Percentiles rank a stretch among this genome's conserved stretches.
Evolutionary conservation across 352 stramenopile species (phyloP).

Genomic region (Globisporangium sylvaticum): DNA sequence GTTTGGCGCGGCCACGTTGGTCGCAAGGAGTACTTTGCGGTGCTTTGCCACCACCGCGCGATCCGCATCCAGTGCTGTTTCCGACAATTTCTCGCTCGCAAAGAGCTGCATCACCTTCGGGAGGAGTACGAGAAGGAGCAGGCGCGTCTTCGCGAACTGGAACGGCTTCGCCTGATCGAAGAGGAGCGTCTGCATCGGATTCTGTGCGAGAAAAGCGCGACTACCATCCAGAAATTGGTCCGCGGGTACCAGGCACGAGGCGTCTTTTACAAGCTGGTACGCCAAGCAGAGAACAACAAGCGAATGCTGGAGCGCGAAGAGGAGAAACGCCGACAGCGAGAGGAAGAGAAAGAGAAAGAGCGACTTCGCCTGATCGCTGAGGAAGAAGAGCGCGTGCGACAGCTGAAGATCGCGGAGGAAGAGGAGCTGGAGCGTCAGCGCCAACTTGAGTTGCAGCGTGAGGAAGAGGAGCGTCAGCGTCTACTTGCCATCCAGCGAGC

Average conservation of each 20-base stretch:
- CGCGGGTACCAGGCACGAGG: slow-evolving; percentile 47
- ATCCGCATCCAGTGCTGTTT: slow-evolving; percentile 48
- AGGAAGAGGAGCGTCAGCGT: slow-evolving; percentile 32
- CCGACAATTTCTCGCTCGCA: slow-evolving; percentile 33
- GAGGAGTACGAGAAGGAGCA: slow-evolving; percentile 31
- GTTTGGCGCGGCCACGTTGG: slow-evolving; percentile 35
- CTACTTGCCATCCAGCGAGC: slow-evolving; percentile 27
- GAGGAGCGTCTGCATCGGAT: slow-evolving; percentile 20
- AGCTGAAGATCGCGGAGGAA: slow-evolving; percentile 10
- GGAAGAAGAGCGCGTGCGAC: slow-evolving; percentile 22
- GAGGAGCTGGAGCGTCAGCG: slow-evolving; percentile 21
- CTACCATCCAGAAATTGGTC: slow-evolving; percentile 41
- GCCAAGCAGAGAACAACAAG: slow-evolving; percentile 33
- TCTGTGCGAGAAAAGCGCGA: slow-evolving; percentile 28
- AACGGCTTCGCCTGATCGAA: slow-evolving; percentile 10
- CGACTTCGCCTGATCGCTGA: slow-evolving; percentile 12
- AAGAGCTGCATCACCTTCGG: slow-evolving; percentile 26
- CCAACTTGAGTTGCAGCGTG: slow-evolving; percentile 3
- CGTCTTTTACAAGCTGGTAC: slow-evolving; percentile 30
- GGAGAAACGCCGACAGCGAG: not conserved
- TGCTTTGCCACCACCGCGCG: slow-evolving; percentile 37
- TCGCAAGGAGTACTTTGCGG: slow-evolving; percentile 28
- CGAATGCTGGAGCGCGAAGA: slow-evolving; percentile 35
- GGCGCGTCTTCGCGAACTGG: slow-evolving; percentile 24
- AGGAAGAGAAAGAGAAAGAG: slow-evolving; percentile 17